Conservation (phyloP, 495 filamentous ascomycete genomes). For the Haplographium delicatum region DNA sequence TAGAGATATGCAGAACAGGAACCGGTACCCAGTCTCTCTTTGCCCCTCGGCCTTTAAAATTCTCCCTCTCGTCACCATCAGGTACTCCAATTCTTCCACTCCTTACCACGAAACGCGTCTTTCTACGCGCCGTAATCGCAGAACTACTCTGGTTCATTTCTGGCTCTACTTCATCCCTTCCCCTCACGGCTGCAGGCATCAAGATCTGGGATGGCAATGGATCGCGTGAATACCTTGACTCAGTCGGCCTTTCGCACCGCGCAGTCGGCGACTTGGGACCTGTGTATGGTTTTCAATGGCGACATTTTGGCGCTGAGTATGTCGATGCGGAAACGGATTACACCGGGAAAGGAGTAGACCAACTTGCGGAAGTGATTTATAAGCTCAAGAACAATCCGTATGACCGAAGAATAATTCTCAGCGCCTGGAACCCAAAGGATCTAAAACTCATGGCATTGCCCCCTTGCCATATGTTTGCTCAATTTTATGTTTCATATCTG, state of each 20-base stretch:
- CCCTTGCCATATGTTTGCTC: constrained; percentile 98
- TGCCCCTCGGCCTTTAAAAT: constrained; percentile 78
- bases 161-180: constrained; percentile 69
- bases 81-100: constrained; percentile 71
- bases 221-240: constrained; percentile 81
- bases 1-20: constrained; percentile 57
- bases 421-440: constrained; percentile 89
- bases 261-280: constrained; percentile 87
- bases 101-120: constrained; percentile 95
- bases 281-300: constrained; percentile 98
- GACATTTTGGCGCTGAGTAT: constrained; percentile 93
- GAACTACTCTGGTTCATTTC: constrained; percentile 97
- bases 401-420: constrained; percentile 83
- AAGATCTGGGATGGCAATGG: constrained; percentile 99
- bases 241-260: constrained; percentile 70
- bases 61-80: constrained; percentile 63
- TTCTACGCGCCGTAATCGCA: constrained; percentile 81
- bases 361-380: constrained; percentile 78
- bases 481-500: constrained; percentile 91
- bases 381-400: constrained; percentile 78
- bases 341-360: constrained; percentile 82
- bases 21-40: constrained; percentile 90
- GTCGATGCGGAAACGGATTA: constrained; percentile 76
- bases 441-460: constrained; percentile 87
- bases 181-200: constrained; percentile 70